Evolutionary conservation across 176 grass and related monocot species (phyloP), one percentile per base, ranked within the genome.

Genomic region (Eleusine coracana): DNA sequence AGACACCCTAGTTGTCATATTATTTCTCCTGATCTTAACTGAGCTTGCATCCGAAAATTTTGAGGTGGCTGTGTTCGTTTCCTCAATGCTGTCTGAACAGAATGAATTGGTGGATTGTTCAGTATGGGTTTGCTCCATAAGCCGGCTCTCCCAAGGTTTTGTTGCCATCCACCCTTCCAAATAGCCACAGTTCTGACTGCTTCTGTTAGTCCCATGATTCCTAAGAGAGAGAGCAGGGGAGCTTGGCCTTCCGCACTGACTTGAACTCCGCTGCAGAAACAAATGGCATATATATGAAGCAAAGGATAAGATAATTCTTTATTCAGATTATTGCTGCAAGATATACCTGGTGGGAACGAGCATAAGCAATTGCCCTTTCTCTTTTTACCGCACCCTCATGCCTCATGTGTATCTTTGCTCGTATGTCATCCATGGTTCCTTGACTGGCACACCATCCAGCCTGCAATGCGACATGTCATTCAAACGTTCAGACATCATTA

Each of bases 131-230:
- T 97, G 89, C 71, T 94, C 84, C 87, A 92, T 68, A 42, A 87
- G 77, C 61, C 91, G 86, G 71, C 82, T 91, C 82, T 94, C 94
- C 91, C 91, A 97, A 18, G 94, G 94, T 87, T 97, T 97, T 7
- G 89, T 78, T 64, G 89, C 67, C 87, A 92, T 92, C 89, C 82
- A 91, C 44, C 91, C 73, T 46, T 93, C 94, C 68, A 97, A 80
- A 86, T 90, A 86, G 83, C 75, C 79, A 81, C 73, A 88, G 36
- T 77, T 83, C 16, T 75, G 49, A 70, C 61, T 90, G 87, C 12
- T 84, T 50, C 78, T 89, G 17, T 82, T 49, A 10, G 66, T 16
- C 27, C 86, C 87, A 21, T 72, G 78, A 74, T 87, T 74, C 77
- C 74, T 90, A 13, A 89, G 85, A 75, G 89, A 91, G 2, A 80